Evolutionary conservation across 805 yeast species (phyloP).

Genomic region (Maudiozyma barnettii): DNA sequence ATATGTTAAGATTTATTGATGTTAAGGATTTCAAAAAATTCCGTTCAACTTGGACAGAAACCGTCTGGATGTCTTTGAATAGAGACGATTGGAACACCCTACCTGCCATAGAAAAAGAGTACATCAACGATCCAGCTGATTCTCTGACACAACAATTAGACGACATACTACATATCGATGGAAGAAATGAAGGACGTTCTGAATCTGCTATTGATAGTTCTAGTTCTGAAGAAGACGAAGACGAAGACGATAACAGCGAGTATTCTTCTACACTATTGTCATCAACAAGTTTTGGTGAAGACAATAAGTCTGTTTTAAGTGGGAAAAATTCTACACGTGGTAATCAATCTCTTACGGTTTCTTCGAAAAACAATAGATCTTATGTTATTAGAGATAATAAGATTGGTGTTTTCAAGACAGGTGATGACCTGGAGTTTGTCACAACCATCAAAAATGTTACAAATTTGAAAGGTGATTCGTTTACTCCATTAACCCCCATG

Average conservation of each 20-base stretch:
- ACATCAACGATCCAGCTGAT: constrained; percentile 43
- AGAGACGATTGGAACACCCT: constrained; percentile 38
- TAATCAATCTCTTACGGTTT: constrained; percentile 65
- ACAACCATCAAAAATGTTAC: constrained; percentile 59
- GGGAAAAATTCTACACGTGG: constrained; percentile 6
- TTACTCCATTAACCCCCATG: constrained; percentile 60
- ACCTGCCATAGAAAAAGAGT: constrained; percentile 41
- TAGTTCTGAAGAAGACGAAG: constrained; percentile 25
- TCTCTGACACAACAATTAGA: constrained; percentile 33
- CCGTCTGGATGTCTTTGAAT: constrained; percentile 55
- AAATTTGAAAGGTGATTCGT: constrained; percentile 39
- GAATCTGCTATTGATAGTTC: constrained; percentile 24
- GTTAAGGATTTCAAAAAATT: constrained; percentile 37
- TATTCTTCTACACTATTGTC: constrained; percentile 15
- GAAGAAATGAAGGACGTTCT: constrained; percentile 26
- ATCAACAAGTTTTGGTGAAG: constrained; percentile 14
- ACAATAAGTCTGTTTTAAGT: constrained; percentile 7
- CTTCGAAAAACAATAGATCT: constrained; percentile 59
- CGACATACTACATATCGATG: constrained; percentile 21
- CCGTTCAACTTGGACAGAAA: constrained; percentile 41
- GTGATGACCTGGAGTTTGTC: constrained; percentile 43
- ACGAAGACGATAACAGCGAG: constrained; percentile 32
- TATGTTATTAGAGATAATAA: constrained; percentile 72
- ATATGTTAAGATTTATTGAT: constrained; percentile 48
- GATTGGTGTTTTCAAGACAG: constrained; percentile 67